Evolutionary conservation across 2,329 filamentous ascomycete genomes (phyloP).

Genomic region (Ilyonectria robusta): DNA sequence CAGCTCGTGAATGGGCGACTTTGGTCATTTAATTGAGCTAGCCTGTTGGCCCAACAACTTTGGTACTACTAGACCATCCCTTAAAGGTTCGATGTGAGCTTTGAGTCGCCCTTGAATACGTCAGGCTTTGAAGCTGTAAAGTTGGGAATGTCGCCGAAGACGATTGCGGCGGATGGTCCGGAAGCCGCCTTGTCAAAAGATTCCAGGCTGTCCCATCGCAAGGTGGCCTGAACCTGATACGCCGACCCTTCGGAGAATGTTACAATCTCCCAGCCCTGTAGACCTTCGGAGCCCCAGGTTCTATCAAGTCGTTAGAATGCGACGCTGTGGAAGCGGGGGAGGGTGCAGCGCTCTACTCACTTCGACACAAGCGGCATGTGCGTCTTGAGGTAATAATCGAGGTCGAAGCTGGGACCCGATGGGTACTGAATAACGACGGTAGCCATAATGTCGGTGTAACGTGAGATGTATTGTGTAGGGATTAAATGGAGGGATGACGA

Average conservation of each 20-base stretch:
- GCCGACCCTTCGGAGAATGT: constrained; percentile 35
- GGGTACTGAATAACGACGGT: constrained; percentile 14
- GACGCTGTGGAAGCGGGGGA: neutral
- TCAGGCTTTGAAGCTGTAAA: constrained; percentile 41
- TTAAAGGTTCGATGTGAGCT: neutral
- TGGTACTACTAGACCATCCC: no score
- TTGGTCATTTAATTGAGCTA: no score
- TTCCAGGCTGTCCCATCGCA: constrained; percentile 43
- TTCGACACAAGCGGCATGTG: constrained; percentile 18
- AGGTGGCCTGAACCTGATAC: constrained; percentile 44
- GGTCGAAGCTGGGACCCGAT: constrained; percentile 18
- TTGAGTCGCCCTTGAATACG: constrained; percentile 39
- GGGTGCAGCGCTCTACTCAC: constrained; percentile 1
- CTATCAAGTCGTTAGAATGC: constrained; percentile 23
- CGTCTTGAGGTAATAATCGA: constrained; percentile 19
- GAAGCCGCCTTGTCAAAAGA: constrained; percentile 34
- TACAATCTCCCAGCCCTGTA: constrained; percentile 42
- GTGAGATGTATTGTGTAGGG: no score
- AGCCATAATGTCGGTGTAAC: neutral
- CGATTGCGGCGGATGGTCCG: constrained; percentile 6
- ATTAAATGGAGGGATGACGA: no score
- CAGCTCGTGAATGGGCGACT: no score
- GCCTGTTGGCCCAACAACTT: no score
- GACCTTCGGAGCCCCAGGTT: constrained; percentile 37
- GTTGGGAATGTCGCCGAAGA: constrained; percentile 46